A percentile compares a stretch with the other conserved stretches of the same genome.
Conservation (phyloP, 1,284 basidiomycete genomes). For the Austroboletus niveus region DNA sequence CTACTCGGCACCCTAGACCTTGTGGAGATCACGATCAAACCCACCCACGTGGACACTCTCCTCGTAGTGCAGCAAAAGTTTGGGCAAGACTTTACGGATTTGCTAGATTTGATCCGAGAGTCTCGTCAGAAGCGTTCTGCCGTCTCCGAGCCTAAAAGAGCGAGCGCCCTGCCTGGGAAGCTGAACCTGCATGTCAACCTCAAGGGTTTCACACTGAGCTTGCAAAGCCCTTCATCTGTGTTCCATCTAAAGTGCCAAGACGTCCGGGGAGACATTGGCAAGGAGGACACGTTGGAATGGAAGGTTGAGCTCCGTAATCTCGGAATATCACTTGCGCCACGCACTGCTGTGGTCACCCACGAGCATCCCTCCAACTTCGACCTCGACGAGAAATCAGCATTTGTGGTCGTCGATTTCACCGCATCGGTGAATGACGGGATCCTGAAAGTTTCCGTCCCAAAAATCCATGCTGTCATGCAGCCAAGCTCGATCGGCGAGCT, state of each 20-base stretch:
- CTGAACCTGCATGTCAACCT: conserved; percentile 61
- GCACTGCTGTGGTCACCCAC: conserved; percentile 35
- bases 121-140: conserved; percentile 44
- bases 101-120: conserved; percentile 63
- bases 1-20: conserved; percentile 62
- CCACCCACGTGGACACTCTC: conserved; percentile 77
- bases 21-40: conserved; percentile 70
- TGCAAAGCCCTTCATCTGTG: conserved; percentile 69
- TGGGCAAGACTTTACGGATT: conserved; percentile 81
- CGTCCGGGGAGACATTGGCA: conserved; percentile 57
- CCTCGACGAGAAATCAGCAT: conserved; percentile 71
- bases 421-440: conserved; percentile 35
- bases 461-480: conserved; percentile 90
- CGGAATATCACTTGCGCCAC: conserved; percentile 71
- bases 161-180: conserved; percentile 4
- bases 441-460: conserved; percentile 60
- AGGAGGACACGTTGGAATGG: conserved; percentile 51
- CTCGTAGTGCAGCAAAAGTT: conserved; percentile 82
- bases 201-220: conserved; percentile 73
- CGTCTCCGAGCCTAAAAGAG: conserved; percentile 17
- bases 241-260: conserved; percentile 73
- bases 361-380: conserved; percentile 41
- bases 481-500: conserved; percentile 86
- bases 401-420: conserved; percentile 74
- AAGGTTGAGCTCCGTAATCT: conserved; percentile 66